Conservation (phyloP, 129 eudicot genomes). For the Ambrosia trifida region DNA sequence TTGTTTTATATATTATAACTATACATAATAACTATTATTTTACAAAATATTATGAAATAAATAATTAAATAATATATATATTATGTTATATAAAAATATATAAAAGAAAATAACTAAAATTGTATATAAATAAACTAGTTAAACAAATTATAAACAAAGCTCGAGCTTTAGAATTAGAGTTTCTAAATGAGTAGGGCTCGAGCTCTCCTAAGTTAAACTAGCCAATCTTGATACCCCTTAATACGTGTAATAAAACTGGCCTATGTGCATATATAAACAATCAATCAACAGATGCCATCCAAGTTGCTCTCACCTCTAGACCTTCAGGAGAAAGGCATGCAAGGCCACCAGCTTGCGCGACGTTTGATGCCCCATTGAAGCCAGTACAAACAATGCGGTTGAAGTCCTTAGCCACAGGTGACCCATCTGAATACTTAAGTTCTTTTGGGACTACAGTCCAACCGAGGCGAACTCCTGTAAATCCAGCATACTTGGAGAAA, state of each 20-base stretch:
- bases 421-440: slow-evolving; percentile 81
- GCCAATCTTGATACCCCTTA: not conserved
- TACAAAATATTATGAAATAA: too few species aligned
- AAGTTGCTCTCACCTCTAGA: slow-evolving; percentile 44
- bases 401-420: slow-evolving; percentile 90
- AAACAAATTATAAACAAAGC: too few species aligned
- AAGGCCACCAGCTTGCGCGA: slow-evolving; percentile 91
- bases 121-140: too few species aligned
- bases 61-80: too few species aligned
- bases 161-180: too few species aligned
- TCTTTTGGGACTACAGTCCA: slow-evolving; percentile 94
- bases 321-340: slow-evolving; percentile 94
- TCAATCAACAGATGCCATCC: too few species aligned
- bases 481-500: slow-evolving; percentile 94
- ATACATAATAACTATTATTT: too few species aligned
- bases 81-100: too few species aligned
- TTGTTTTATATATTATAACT: too few species aligned
- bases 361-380: slow-evolving; percentile 95
- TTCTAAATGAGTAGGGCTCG: too few species aligned
- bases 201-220: too few species aligned
- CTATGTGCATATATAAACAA: not conserved
- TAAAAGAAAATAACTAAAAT: too few species aligned
- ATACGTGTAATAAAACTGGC: not conserved
- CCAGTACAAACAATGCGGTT: slow-evolving; percentile 90
- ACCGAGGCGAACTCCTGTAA: slow-evolving; percentile 95